phyloP scores from a whole-genome alignment of 2,329 filamentous ascomycete species.

The Rutstroemia sydowiana region DNA sequence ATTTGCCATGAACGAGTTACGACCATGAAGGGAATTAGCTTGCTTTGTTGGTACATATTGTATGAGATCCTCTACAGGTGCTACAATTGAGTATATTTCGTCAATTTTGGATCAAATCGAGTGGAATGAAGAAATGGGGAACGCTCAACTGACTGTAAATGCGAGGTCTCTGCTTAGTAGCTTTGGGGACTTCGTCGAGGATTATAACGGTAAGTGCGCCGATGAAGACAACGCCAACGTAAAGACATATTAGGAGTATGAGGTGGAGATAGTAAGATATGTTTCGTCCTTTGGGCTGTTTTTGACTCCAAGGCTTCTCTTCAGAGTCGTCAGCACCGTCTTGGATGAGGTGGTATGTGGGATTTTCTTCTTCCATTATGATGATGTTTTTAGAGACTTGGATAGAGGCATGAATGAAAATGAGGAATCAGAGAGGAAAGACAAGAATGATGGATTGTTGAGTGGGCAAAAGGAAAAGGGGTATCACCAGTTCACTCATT shows the following conservation, averaged over 20 bases:
- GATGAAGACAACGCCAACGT: not conserved
- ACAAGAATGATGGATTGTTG: no score
- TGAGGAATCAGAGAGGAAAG: not conserved
- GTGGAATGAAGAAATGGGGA: not conserved
- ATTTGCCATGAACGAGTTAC: not conserved
- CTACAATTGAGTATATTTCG: no score
- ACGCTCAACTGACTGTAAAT: not conserved
- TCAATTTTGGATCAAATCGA: not conserved
- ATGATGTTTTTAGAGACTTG: no score
- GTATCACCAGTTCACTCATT: no score
- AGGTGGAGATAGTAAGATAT: not conserved
- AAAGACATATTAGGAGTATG: not conserved
- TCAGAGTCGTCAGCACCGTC: not conserved
- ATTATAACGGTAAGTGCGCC: not conserved
- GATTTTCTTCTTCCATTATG: not conserved
- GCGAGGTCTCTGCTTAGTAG: not conserved
- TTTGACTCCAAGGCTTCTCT: not conserved
- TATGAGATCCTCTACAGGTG: constrained; percentile 2
- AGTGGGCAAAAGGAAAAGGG: no score
- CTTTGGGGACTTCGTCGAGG: not conserved
- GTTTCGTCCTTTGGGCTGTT: not conserved
- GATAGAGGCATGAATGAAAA: not conserved
- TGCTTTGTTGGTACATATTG: not conserved
- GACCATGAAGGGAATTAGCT: not conserved
- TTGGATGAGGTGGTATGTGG: constrained; percentile 1